A percentile compares a stretch with the other conserved stretches of the same genome.
Conservation (phyloP, 768 basidiomycete species). For the Russula brevipes region DNA sequence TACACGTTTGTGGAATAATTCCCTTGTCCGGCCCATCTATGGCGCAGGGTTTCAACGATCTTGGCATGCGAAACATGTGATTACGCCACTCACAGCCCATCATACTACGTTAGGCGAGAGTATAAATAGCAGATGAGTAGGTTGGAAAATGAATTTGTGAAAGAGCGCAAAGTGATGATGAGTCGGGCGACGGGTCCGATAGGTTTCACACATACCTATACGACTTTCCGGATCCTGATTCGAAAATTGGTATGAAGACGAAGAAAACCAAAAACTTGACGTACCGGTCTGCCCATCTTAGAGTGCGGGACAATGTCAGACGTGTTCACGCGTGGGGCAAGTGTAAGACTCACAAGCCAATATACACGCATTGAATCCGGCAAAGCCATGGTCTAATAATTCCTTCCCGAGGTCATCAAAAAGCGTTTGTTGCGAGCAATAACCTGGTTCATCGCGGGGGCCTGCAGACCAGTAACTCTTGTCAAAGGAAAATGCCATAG, state of each 20-base stretch:
- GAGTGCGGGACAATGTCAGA: slow-evolving; percentile 1
- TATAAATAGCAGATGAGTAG: not conserved
- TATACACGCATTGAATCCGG: slow-evolving; percentile 98
- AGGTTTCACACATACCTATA: slow-evolving; percentile 58
- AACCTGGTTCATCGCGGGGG: slow-evolving; percentile 78
- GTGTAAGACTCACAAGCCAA: slow-evolving; percentile 78
- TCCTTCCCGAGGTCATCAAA: slow-evolving; percentile 94
- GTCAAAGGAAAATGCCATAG: slow-evolving; percentile 91
- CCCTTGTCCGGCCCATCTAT: slow-evolving; percentile 92
- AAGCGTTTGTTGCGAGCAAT: slow-evolving; percentile 91
- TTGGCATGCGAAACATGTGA: slow-evolving; percentile 10
- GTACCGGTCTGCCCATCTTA: slow-evolving; percentile 81
- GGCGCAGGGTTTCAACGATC: not conserved
- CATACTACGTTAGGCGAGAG: slow-evolving; percentile 54
- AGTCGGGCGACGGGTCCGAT: not conserved
- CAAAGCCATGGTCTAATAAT: slow-evolving; percentile 89
- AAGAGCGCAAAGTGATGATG: not conserved
- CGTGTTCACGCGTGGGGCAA: slow-evolving; percentile 9
- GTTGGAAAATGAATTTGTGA: not conserved
- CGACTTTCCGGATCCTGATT: slow-evolving; percentile 80
- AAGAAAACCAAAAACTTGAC: slow-evolving; percentile 27
- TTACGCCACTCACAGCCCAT: slow-evolving; percentile 74
- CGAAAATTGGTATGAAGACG: not conserved
- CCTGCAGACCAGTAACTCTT: slow-evolving; percentile 98
- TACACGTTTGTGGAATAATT: slow-evolving; percentile 94